Evolutionary conservation across 2,329 filamentous ascomycete species (phyloP), one percentile per base, ranked within the genome.

Genomic region (Rhynchosporium agropyri): DNA sequence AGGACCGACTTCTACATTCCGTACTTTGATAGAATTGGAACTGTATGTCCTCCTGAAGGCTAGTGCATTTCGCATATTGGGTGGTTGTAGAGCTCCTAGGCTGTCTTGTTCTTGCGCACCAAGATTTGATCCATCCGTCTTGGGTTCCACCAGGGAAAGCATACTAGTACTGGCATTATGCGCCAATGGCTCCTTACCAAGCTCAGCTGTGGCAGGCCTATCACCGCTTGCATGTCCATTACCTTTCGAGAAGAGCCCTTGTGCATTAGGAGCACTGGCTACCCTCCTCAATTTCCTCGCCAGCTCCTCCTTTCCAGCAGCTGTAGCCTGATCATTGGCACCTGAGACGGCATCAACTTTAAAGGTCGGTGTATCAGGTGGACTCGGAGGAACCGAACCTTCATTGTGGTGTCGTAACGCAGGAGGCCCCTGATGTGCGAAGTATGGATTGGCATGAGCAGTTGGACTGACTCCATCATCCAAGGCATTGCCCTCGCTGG

Each of bases 11-110:
- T 99, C 95, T 54, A 99, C 95, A 75, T 97, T 92, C 72, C 95
- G 87, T 69, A 98, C 91, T 79, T 99, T 99, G 82, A 99, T 99
- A 46, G 95, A 98, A 77, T 98, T 99, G 69, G 94, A 97, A 78
- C 95, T 98, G 77, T 99, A 99, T 2, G 95, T 99, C 75, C 95
- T 86, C 73, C 95, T 84, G 79, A 97, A 99, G 26, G 91, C 87
- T 55, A 91, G 82, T 20, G 86, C 83, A 68, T 88, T 85, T 71
- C 87, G 85, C 58, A 84, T 85, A 4, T 89, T 87, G 1, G 85
- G 83, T 3, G 87, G 84, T 42, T 91, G 82, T 63, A 92, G 84
- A 57, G 85, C 83, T 60, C 83, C 81, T 15, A 89, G 78, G 26
- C 79, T 76, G 72, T 87, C 84, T 55, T 79, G 74, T 58, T 79